These are phyloP conservation scores for Brassica balearica DNA, from an alignment of 441 rosid species.

Conservation along the genomic window DNA sequence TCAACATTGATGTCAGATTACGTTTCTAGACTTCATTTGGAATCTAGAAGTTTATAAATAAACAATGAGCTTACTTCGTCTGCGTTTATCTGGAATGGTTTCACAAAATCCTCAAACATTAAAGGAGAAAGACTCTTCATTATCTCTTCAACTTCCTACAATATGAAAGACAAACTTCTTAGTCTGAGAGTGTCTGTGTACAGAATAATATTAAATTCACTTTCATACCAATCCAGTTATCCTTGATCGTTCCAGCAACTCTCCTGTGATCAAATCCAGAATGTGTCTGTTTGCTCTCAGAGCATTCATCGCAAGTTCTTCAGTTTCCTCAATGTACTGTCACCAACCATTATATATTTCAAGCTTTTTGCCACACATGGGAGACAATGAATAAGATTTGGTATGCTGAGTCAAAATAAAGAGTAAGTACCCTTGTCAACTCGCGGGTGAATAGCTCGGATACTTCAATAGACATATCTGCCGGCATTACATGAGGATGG, in stretches of 20 bases:
- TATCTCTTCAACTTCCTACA: constrained; percentile 83
- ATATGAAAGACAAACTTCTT: constrained; percentile 22
- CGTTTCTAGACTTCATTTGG: constrained; percentile 10
- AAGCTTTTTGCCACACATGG: constrained; percentile 25
- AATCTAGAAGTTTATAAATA: constrained; percentile 14
- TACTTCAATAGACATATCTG: constrained; percentile 85
- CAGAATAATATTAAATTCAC: not conserved
- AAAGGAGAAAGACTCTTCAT: constrained; percentile 69
- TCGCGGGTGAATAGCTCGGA: constrained; percentile 94
- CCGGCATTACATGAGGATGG: constrained; percentile 85
- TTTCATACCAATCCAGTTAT: constrained; percentile 89
- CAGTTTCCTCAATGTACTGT: constrained; percentile 93
- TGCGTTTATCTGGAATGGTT: constrained; percentile 77
- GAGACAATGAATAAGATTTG: constrained; percentile 14
- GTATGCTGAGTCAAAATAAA: constrained; percentile 31
- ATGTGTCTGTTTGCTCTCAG: constrained; percentile 72
- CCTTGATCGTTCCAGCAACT: constrained; percentile 78
- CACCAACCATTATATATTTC: constrained; percentile 41
- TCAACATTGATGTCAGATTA: constrained; percentile 3
- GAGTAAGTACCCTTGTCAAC: constrained; percentile 81
- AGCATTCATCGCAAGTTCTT: constrained; percentile 92
- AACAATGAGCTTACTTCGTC: constrained; percentile 53
- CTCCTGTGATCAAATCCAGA: constrained; percentile 72
- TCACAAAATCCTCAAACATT: constrained; percentile 90
- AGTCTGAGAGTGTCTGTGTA: constrained; percentile 5